phyloP scores from a whole-genome alignment of 192 early-diverging fungal species.

The Piromyces finnis region DNA sequence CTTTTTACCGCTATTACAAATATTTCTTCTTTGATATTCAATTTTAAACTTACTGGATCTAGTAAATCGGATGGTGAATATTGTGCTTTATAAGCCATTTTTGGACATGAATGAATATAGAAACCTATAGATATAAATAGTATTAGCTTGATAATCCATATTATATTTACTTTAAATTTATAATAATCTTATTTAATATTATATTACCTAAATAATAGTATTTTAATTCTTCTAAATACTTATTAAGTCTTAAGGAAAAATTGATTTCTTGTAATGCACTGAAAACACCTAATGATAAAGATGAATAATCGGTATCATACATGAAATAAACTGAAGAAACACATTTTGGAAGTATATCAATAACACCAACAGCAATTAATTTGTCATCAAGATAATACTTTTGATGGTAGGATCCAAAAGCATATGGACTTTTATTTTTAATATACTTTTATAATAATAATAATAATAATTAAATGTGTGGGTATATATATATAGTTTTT shows the following conservation, averaged over 20 bases:
- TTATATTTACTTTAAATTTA: too few species aligned
- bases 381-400: constrained; percentile 68
- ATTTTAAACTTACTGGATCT: constrained; percentile 42
- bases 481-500: too few species aligned
- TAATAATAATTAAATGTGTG: too few species aligned
- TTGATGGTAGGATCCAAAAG: constrained; percentile 73
- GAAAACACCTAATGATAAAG: constrained; percentile 67
- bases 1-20: too few species aligned
- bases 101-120: constrained; percentile 76
- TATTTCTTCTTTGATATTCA: too few species aligned
- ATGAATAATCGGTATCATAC: constrained; percentile 74
- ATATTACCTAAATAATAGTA: constrained; percentile 83
- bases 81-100: constrained; percentile 90
- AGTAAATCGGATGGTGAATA: constrained; percentile 68
- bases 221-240: constrained; percentile 21
- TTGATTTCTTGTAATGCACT: constrained; percentile 69
- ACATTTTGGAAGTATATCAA: constrained; percentile 77
- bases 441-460: constrained; percentile 3
- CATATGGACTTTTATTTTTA: background rate
- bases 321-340: constrained; percentile 87
- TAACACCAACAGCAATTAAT: constrained; percentile 75
- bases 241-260: constrained; percentile 26
- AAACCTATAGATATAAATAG: constrained; percentile 56
- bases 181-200: too few species aligned
- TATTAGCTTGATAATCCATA: too few species aligned